phyloP scores from a whole-genome alignment of 352 stramenopile genomes.

The Labyrinthula sp. region DNA sequence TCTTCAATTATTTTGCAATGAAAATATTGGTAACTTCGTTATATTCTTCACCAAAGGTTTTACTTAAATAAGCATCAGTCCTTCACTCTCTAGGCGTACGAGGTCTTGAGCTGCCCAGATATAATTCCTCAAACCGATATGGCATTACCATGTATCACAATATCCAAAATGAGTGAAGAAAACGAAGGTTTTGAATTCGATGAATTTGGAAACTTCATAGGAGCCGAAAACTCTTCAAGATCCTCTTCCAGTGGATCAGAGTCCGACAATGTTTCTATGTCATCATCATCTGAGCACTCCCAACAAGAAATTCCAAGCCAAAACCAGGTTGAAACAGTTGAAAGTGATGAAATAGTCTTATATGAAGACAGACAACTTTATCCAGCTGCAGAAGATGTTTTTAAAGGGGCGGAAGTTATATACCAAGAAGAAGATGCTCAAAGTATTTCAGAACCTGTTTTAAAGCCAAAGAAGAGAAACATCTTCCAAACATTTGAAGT shows the following conservation, averaged over 20 bases:
- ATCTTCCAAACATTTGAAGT: constrained; percentile 67
- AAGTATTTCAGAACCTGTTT: constrained; percentile 87
- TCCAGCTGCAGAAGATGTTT: constrained; percentile 67
- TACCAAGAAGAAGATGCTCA: constrained; percentile 97
- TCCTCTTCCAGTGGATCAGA: constrained; percentile 35
- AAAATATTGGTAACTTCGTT: no score
- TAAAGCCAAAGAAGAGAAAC: constrained; percentile 79
- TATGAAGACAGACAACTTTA: constrained; percentile 99
- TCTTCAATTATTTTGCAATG: no score
- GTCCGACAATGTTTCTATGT: not conserved
- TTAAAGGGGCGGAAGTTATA: constrained; percentile 69
- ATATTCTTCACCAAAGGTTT: no score
- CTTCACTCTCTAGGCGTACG: no score
- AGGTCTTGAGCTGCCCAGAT: no score
- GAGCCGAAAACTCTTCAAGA: constrained; percentile 61
- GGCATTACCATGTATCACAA: no score
- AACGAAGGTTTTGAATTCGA: no score
- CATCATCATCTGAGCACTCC: not conserved
- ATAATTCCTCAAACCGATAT: no score
- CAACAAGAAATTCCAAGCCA: no score
- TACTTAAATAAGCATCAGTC: no score
- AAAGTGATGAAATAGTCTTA: constrained; percentile 86
- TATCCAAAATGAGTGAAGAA: no score
- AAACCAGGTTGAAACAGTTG: no score
- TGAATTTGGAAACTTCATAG: constrained; percentile 99